Percentiles rank a stretch among this genome's conserved stretches.
These are phyloP conservation scores for Colletotrichum neosansevieriae DNA, from an alignment of 2,329 filamentous ascomycete genomes.

Conservation along the genomic window DNA sequence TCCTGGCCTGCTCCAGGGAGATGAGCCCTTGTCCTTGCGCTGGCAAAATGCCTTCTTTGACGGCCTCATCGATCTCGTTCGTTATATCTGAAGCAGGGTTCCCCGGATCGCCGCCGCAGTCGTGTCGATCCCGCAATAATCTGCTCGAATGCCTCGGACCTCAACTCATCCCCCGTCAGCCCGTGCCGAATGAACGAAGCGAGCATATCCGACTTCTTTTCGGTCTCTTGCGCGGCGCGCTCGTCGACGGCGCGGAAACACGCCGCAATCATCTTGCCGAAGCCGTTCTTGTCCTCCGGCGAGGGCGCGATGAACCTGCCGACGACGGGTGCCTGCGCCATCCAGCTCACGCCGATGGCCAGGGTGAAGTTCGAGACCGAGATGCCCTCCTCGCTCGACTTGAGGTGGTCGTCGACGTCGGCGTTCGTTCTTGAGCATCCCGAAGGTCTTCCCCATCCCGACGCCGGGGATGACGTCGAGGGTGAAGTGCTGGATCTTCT, in stretches of 20 bases:
- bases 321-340: slow-evolving; percentile 47
- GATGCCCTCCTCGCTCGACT: slow-evolving; percentile 51
- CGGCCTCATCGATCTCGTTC: slow-evolving; percentile 57
- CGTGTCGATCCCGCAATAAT: slow-evolving; percentile 65
- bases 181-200: slow-evolving; percentile 47
- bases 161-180: slow-evolving; percentile 43
- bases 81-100: slow-evolving; percentile 61
- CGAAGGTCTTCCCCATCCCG: slow-evolving; percentile 62
- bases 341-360: slow-evolving; percentile 47
- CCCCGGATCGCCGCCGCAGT: slow-evolving; percentile 62
- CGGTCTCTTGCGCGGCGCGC: slow-evolving; percentile 42
- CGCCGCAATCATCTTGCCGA: slow-evolving; percentile 50
- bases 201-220: slow-evolving; percentile 46
- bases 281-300: slow-evolving; percentile 47
- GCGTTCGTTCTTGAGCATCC: slow-evolving; percentile 59
- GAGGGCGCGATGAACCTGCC: slow-evolving; percentile 46
- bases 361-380: slow-evolving; percentile 44
- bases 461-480: slow-evolving; percentile 66
- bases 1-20: slow-evolving; percentile 45
- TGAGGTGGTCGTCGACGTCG: slow-evolving; percentile 57
- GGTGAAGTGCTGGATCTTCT: slow-evolving; percentile 62
- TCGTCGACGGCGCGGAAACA: slow-evolving; percentile 47
- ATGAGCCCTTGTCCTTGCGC: slow-evolving; percentile 41
- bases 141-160: slow-evolving; percentile 48
- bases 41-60: slow-evolving; percentile 41